These are phyloP conservation scores for Talaromyces rugulosus DNA, from an alignment of 2,329 filamentous ascomycete species.

Conservation along the genomic window DNA sequence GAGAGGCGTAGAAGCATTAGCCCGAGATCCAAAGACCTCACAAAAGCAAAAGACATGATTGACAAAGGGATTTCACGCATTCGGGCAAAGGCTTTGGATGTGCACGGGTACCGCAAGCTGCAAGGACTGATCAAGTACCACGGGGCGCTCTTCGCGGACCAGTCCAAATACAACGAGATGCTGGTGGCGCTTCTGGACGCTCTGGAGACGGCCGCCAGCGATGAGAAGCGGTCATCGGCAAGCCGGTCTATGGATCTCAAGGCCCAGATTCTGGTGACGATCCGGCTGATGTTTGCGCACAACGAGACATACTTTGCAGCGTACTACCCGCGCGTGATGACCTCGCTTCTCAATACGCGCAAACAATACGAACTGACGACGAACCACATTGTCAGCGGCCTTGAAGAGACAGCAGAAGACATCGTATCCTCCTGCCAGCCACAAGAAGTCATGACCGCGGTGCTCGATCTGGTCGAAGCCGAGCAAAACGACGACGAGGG, in stretches of 20 bases:
- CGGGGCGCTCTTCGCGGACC: conserved; percentile 30
- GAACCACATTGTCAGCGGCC: conserved; percentile 36
- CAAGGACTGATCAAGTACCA: conserved; percentile 38
- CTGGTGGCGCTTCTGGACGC: conserved; percentile 34
- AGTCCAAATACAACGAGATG: conserved; percentile 34
- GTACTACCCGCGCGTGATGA: conserved; percentile 32
- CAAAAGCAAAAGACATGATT: conserved; percentile 34
- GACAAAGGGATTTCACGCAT: conserved; percentile 35
- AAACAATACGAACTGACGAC: conserved; percentile 33
- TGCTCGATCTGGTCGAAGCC: conserved; percentile 28
- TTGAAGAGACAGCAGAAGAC: conserved; percentile 36
- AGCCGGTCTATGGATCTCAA: conserved; percentile 32
- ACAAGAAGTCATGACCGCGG: conserved; percentile 26
- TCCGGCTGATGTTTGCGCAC: conserved; percentile 36
- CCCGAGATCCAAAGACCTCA: conserved; percentile 35
- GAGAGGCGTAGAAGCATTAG: conserved; percentile 30
- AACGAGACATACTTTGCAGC: conserved; percentile 30
- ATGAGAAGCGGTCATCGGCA: conserved; percentile 24
- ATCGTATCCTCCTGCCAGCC: conserved; percentile 29
- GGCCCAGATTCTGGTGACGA: conserved; percentile 39
- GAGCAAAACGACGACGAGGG: conserved; percentile 28
- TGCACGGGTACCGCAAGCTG: conserved; percentile 40
- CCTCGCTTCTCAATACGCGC: conserved; percentile 33
- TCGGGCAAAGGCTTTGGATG: conserved; percentile 32
- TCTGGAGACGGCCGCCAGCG: conserved; percentile 28